Conservation (phyloP, 1,139 yeast genomes). For the Saccharomyces hybrid region DNA sequence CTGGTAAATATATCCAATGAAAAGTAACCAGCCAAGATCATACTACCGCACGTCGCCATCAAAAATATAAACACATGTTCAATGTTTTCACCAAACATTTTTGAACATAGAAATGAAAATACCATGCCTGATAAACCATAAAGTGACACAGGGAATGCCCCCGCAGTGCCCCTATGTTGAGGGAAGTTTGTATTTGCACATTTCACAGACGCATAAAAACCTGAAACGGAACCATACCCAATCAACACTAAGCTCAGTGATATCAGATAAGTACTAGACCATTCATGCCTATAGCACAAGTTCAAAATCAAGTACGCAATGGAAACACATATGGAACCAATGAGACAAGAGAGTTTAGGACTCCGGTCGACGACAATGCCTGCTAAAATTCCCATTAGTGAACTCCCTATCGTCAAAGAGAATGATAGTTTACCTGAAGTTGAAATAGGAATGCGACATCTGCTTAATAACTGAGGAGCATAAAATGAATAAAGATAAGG, state of each 20-base stretch:
- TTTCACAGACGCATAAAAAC: conserved; percentile 60
- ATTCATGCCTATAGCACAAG: conserved; percentile 31
- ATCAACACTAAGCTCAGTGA: conserved; percentile 44
- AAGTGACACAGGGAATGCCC: conserved; percentile 52
- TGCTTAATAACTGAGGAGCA: conserved; percentile 58
- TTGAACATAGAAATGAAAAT: conserved; percentile 39
- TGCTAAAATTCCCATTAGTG: conserved; percentile 61
- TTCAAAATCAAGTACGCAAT: conserved; percentile 37
- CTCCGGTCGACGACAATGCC: conserved; percentile 56
- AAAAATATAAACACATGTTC: conserved; percentile 35
- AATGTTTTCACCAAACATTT: conserved; percentile 39
- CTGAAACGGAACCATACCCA: conserved; percentile 59
- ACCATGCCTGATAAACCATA: conserved; percentile 44
- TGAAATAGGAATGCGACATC: conserved; percentile 50
- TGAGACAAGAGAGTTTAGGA: conserved; percentile 43
- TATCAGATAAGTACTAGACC: conserved; percentile 34
- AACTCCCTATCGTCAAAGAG: conserved; percentile 55
- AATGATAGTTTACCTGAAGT: conserved; percentile 59
- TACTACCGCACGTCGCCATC: conserved; percentile 25
- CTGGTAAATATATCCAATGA: conserved; percentile 19
- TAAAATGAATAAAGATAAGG: conserved; percentile 66
- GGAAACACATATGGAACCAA: conserved; percentile 46
- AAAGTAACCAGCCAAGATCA: conserved; percentile 31
- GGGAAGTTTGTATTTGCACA: conserved; percentile 68
- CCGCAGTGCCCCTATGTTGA: conserved; percentile 60